Conservation (phyloP, 2,329 filamentous ascomycete genomes). For the Macrophomina phaseolina region DNA sequence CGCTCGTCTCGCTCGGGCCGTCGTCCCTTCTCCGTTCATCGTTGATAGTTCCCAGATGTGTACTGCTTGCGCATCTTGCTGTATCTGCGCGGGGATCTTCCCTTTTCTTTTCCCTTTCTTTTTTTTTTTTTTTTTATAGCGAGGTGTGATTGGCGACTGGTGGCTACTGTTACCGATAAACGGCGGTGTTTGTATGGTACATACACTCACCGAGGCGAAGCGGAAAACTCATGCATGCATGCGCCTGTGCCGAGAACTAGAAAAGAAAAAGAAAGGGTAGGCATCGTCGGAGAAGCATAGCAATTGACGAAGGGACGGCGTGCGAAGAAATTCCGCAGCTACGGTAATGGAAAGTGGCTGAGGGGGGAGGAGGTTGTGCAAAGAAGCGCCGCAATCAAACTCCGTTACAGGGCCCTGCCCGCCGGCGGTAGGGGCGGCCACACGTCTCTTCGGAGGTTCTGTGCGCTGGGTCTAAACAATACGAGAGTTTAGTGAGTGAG, state of each 20-base stretch:
- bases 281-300: neutral
- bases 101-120: too few relatives aligned
- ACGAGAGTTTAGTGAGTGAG: neutral
- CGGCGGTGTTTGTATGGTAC: neutral
- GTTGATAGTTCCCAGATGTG: neutral
- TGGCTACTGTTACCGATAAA: too few relatives aligned
- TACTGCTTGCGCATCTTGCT: neutral
- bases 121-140: too few relatives aligned
- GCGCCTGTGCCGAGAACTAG: neutral
- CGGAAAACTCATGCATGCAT: neutral
- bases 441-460: neutral
- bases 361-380: neutral
- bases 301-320: neutral
- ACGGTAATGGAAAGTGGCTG: neutral
- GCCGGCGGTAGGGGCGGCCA: too few relatives aligned
- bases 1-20: neutral
- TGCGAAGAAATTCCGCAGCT: neutral
- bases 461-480: neutral
- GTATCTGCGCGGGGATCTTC: neutral
- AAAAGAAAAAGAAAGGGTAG: neutral
- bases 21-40: neutral
- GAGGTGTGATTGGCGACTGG: too few relatives aligned
- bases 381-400: slow-evolving; percentile 5
- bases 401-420: neutral
- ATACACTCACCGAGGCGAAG: neutral